These are phyloP conservation scores for Hypoxylon sp. DNA, from an alignment of 2,329 filamentous ascomycete species.

Conservation along the genomic window DNA sequence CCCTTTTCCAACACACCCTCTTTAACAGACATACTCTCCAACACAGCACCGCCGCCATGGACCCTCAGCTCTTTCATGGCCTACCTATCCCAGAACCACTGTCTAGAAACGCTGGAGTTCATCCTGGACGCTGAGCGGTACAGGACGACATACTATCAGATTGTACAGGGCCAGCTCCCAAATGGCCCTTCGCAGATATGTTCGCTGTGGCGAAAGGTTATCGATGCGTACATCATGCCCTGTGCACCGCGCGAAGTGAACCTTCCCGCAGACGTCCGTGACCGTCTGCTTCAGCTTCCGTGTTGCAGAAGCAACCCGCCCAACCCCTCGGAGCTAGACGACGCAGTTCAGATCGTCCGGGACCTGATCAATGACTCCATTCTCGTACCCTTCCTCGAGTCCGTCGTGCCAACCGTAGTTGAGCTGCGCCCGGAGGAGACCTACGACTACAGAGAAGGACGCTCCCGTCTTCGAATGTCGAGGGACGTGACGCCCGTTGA, in stretches of 20 bases:
- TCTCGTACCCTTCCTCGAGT: conserved; percentile 88
- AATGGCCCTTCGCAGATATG: conserved; percentile 71
- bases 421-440: conserved; percentile 48
- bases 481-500: conserved; percentile 48
- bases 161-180: conserved; percentile 52
- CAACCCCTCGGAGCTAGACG: conserved; percentile 76
- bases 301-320: conserved; percentile 68
- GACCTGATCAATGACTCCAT: conserved; percentile 98
- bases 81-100: conserved; percentile 96
- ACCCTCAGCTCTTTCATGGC: conserved; percentile 94
- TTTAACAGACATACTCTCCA: conserved; percentile 85
- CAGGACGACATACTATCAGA: conserved; percentile 62
- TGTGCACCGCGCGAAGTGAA: conserved; percentile 90
- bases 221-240: conserved; percentile 88
- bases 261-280: conserved; percentile 83
- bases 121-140: conserved; percentile 94
- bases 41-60: conserved; percentile 86
- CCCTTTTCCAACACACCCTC: conserved; percentile 65
- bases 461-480: conserved; percentile 50
- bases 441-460: conserved; percentile 48
- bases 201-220: conserved; percentile 84
- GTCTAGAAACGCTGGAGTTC: conserved; percentile 94
- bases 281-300: conserved; percentile 74
- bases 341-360: conserved; percentile 86
- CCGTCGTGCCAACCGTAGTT: conserved; percentile 52